Conservation (phyloP, 495 filamentous ascomycete species). For the Hyaloscypha finlandica region DNA sequence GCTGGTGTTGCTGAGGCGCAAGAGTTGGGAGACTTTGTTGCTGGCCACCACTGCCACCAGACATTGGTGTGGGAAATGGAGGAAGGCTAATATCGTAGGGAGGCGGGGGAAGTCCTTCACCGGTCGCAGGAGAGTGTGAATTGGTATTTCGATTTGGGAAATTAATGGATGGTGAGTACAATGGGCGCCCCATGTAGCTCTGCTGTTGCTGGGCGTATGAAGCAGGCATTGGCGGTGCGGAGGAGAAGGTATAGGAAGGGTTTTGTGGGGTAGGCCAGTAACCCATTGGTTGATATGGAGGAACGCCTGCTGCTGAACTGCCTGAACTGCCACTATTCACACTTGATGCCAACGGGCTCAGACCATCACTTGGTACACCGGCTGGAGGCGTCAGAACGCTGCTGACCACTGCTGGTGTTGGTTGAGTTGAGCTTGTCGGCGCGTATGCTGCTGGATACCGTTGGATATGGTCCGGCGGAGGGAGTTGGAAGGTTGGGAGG, state of each 20-base stretch:
- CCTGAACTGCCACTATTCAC: slow-evolving; percentile 56
- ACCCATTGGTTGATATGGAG: slow-evolving; percentile 49
- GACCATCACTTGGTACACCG: slow-evolving; percentile 61
- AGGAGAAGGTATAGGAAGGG: slow-evolving; percentile 48
- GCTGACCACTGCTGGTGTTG: slow-evolving; percentile 46
- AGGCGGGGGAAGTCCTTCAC: slow-evolving; percentile 55
- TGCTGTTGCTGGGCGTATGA: slow-evolving; percentile 57
- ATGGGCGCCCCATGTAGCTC: slow-evolving; percentile 42
- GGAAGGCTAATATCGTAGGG: slow-evolving; percentile 63
- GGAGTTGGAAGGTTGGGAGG: slow-evolving; percentile 65
- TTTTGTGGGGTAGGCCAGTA: slow-evolving; percentile 56
- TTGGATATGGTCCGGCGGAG: slow-evolving; percentile 50
- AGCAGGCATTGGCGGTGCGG: slow-evolving; percentile 45
- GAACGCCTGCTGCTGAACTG: slow-evolving; percentile 47
- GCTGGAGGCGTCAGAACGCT: slow-evolving; percentile 65
- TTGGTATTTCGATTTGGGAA: slow-evolving; percentile 34
- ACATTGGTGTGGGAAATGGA: slow-evolving; percentile 55
- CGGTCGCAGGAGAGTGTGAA: slow-evolving; percentile 45
- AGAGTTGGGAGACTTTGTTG: slow-evolving; percentile 30
- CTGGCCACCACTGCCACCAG: slow-evolving; percentile 28
- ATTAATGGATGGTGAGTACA: slow-evolving; percentile 34
- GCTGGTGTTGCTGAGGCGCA: slow-evolving; percentile 27
- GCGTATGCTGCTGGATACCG: slow-evolving; percentile 45
- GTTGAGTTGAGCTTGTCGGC: slow-evolving; percentile 44
- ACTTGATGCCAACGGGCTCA: slow-evolving; percentile 61